Conservation (phyloP, 371 early-diverging fungal species). For the Rhizopus stolonifer region DNA sequence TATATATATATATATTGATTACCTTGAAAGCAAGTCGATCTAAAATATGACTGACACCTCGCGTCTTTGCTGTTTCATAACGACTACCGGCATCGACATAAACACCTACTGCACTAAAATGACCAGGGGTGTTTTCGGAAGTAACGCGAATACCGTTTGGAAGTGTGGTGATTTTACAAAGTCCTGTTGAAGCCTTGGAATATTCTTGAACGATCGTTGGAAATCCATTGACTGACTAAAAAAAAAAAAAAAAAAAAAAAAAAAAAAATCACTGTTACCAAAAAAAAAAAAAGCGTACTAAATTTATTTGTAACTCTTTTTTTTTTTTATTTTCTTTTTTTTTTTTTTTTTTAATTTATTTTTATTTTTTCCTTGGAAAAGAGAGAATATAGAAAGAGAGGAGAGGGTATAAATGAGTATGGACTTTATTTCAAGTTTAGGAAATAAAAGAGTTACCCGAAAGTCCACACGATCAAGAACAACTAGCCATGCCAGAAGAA, state of each 20-base stretch:
- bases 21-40: slow-evolving; percentile 94
- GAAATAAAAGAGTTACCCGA: slow-evolving; percentile 26
- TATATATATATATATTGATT: neutral
- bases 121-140: slow-evolving; percentile 79
- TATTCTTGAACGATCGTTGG: slow-evolving; percentile 47
- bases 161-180: slow-evolving; percentile 68
- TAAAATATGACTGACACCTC: slow-evolving; percentile 82
- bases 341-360: neutral
- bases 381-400: no score
- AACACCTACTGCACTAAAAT: slow-evolving; percentile 87
- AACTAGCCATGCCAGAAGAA: slow-evolving; percentile 20
- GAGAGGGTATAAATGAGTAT: slow-evolving; percentile 3
- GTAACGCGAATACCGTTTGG: slow-evolving; percentile 88
- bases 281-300: neutral
- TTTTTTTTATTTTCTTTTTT: neutral
- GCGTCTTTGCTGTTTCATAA: slow-evolving; percentile 72
- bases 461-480: slow-evolving; percentile 12
- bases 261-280: no score
- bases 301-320: neutral
- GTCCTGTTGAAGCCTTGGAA: slow-evolving; percentile 41
- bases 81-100: slow-evolving; percentile 90
- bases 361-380: neutral
- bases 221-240: slow-evolving; percentile 12
- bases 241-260: slow-evolving; percentile 2
- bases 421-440: slow-evolving; percentile 28